These are phyloP conservation scores for Heliamphora pulchella DNA, from an alignment of 179 eudicot genomes.

Conservation along the genomic window DNA sequence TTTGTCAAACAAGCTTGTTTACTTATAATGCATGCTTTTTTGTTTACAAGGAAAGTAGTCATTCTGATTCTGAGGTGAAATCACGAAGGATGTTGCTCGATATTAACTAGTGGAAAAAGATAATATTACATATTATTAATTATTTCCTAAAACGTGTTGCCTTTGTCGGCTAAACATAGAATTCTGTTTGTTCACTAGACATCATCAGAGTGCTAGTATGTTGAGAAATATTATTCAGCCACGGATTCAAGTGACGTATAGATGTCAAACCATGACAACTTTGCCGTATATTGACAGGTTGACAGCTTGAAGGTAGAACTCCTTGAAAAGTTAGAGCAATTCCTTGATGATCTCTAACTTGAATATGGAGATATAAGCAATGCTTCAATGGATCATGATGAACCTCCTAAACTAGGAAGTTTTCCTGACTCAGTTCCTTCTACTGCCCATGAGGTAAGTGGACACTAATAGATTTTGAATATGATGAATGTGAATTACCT, in stretches of 20 bases:
- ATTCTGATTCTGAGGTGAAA: conserved; percentile 1
- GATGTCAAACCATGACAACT: conserved; percentile 7
- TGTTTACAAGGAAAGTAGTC: not conserved
- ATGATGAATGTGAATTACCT: no score
- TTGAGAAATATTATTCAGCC: not conserved
- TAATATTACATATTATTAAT: not conserved
- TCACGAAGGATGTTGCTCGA: conserved; percentile 1
- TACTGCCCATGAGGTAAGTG: conserved; percentile 52
- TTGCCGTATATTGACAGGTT: conserved; percentile 44
- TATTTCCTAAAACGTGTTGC: not conserved
- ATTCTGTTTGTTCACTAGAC: not conserved
- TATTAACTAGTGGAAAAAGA: not conserved
- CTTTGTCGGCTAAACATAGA: not conserved
- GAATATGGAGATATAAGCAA: conserved; percentile 36
- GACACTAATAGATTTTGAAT: not conserved
- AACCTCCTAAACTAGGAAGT: conserved; percentile 34
- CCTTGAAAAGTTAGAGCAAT: conserved; percentile 87
- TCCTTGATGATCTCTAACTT: conserved; percentile 59
- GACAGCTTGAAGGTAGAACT: conserved; percentile 72
- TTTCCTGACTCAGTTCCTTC: conserved; percentile 31
- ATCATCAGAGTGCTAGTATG: not conserved
- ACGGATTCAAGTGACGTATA: not conserved
- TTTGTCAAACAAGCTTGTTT: conserved; percentile 12
- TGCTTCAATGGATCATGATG: conserved; percentile 30
- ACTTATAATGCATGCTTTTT: conserved; percentile 2